Evolutionary conservation across 2,329 filamentous ascomycete species (phyloP).

Genomic region (Sarocladium kiliense): DNA sequence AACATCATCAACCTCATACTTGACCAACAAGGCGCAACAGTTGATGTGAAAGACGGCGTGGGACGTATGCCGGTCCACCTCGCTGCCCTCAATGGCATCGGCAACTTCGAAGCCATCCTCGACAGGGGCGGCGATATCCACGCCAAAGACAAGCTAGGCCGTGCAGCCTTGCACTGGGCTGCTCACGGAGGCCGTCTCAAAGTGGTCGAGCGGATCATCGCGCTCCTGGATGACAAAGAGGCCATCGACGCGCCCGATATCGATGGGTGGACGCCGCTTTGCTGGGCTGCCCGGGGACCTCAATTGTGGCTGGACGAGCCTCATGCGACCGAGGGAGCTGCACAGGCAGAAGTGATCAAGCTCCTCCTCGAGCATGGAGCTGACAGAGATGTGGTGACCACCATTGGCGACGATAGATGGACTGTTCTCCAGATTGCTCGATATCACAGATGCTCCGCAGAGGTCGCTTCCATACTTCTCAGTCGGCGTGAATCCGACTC

Average conservation of each 20-base stretch:
- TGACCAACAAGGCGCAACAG: neutral
- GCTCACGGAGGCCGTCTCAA: constrained; percentile 10
- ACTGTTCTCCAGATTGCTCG: constrained; percentile 11
- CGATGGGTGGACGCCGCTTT: constrained; percentile 12
- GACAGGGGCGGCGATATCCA: constrained; percentile 11
- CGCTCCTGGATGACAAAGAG: constrained; percentile 9
- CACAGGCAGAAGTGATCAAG: constrained; percentile 11
- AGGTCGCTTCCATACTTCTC: constrained; percentile 10
- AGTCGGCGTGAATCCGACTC: no score
- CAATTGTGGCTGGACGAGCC: constrained; percentile 1
- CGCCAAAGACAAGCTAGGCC: constrained; percentile 6
- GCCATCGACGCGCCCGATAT: constrained; percentile 10
- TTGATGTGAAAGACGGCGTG: neutral
- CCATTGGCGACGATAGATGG: constrained; percentile 9
- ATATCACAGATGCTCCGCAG: constrained; percentile 4
- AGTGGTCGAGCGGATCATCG: constrained; percentile 9
- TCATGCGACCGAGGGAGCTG: constrained; percentile 7
- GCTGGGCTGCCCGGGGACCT: constrained; percentile 11
- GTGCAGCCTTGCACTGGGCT: constrained; percentile 12
- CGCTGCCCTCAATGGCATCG: neutral
- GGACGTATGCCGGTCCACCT: neutral
- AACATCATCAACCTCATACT: neutral
- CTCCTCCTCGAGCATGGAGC: constrained; percentile 12
- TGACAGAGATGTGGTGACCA: neutral
- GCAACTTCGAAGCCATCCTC: constrained; percentile 7